A percentile compares a stretch with the other conserved stretches of the same genome.
phyloP scores from a whole-genome alignment of 1,284 basidiomycete genomes.

The Lentinula novae-zelandiae region DNA sequence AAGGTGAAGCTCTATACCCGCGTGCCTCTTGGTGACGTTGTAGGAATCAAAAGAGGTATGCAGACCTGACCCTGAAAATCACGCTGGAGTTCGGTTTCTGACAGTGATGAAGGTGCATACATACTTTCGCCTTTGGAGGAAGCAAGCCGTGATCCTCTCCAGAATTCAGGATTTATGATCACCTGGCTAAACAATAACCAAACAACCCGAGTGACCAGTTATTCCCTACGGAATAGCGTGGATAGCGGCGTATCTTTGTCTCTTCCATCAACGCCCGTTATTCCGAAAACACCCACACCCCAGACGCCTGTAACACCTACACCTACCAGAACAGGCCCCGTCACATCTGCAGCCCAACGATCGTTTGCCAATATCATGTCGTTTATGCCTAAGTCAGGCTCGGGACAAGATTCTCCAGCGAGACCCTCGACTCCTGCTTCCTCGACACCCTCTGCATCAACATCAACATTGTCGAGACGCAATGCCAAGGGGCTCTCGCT shows the following conservation, averaged over 20 bases:
- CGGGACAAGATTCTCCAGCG: constrained; percentile 1
- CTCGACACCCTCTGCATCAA: not conserved
- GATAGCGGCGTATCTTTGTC: constrained; percentile 26
- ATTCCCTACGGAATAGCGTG: constrained; percentile 74
- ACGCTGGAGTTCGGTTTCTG: constrained; percentile 6
- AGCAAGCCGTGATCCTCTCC: constrained; percentile 77
- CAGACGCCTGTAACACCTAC: constrained; percentile 8
- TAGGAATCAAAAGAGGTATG: constrained; percentile 78
- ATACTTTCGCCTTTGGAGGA: constrained; percentile 90
- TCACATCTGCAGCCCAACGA: not conserved
- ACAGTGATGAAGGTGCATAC: constrained; percentile 67
- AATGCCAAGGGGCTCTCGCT: constrained; percentile 1
- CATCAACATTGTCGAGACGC: not conserved
- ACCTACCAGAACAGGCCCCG: constrained; percentile 8
- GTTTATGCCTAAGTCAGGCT: not conserved
- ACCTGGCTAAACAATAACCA: constrained; percentile 68
- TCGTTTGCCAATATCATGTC: constrained; percentile 7
- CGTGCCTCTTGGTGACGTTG: constrained; percentile 81
- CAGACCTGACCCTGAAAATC: not conserved
- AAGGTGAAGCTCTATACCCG: constrained; percentile 89
- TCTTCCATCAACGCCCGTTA: constrained; percentile 20
- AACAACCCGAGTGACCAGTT: constrained; percentile 74
- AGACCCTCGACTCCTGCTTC: not conserved
- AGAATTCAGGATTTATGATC: constrained; percentile 85
- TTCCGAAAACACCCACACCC: constrained; percentile 17